Conservation (phyloP, 2,329 filamentous ascomycete genomes). For the Aureobasidium sp. region DNA sequence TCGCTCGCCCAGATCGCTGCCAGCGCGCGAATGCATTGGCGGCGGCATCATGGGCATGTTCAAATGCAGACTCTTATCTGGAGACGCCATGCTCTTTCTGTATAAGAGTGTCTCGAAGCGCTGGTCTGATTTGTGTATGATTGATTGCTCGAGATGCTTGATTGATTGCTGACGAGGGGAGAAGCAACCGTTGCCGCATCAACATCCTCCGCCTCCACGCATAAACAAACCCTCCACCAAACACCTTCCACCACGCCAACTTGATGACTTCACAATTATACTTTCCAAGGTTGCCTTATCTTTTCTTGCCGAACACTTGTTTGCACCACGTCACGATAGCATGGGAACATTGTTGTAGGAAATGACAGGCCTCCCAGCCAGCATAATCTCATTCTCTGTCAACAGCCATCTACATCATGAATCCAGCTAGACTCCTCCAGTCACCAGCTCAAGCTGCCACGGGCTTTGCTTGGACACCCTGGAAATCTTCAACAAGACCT, state of each 20-base stretch:
- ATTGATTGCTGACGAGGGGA: conserved; percentile 8
- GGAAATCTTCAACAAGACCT: conserved; percentile 45
- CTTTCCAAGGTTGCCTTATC: background rate
- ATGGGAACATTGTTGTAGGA: background rate
- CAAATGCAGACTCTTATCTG: conserved; percentile 3
- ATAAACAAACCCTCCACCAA: conserved; percentile 2
- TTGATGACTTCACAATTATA: background rate
- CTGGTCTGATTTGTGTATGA: background rate
- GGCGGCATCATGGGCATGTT: conserved; percentile 33
- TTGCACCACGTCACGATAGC: background rate
- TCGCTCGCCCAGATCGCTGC: conserved; percentile 28
- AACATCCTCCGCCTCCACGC: background rate
- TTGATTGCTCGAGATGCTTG: conserved; percentile 11
- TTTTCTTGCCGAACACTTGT: background rate
- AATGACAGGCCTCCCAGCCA: background rate
- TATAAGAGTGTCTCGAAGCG: background rate
- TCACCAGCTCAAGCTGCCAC: background rate
- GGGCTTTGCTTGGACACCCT: background rate
- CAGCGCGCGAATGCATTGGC: conserved; percentile 45
- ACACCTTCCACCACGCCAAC: background rate
- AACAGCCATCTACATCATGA: background rate
- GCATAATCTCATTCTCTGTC: background rate
- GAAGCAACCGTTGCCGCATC: background rate
- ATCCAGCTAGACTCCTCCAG: background rate
- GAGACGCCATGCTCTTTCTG: conserved; percentile 10